These are phyloP conservation scores for Pythium guiyangense DNA, from an alignment of 352 stramenopile species.

Conservation along the genomic window DNA sequence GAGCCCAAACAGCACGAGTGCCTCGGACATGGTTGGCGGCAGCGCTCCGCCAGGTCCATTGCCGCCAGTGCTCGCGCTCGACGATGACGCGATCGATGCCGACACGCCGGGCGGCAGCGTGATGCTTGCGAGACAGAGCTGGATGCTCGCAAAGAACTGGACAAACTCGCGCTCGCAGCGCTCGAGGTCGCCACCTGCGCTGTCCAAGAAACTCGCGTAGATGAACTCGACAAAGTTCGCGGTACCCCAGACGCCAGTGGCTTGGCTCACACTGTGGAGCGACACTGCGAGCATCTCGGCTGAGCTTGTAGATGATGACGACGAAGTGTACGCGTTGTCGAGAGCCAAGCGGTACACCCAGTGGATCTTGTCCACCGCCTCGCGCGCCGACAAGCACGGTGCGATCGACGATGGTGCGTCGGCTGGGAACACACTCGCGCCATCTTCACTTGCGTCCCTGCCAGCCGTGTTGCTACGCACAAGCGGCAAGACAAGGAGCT, in stretches of 20 bases:
- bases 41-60: background rate
- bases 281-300: constrained; percentile 6
- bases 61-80: background rate
- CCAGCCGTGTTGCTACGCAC: background rate
- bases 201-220: constrained; percentile 25
- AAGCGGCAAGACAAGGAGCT: constrained; percentile 22
- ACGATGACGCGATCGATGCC: constrained; percentile 1
- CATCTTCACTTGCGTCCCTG: constrained; percentile 6
- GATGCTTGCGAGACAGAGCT: constrained; percentile 17
- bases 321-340: constrained; percentile 9
- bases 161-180: constrained; percentile 27
- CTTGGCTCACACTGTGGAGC: background rate
- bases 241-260: constrained; percentile 16
- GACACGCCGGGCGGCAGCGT: constrained; percentile 7
- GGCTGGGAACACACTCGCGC: constrained; percentile 9
- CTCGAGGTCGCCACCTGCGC: constrained; percentile 16
- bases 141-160: constrained; percentile 33
- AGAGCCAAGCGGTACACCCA: constrained; percentile 23
- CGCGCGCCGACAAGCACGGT: constrained; percentile 19
- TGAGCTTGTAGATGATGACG: background rate
- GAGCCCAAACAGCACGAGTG: constrained; percentile 24
- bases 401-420: constrained; percentile 17
- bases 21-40: constrained; percentile 1
- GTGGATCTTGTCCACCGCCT: constrained; percentile 31
- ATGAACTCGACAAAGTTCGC: constrained; percentile 29